These are phyloP conservation scores for Umbilicaria muhlenbergii DNA, from an alignment of 495 filamentous ascomycete species.

Conservation along the genomic window DNA sequence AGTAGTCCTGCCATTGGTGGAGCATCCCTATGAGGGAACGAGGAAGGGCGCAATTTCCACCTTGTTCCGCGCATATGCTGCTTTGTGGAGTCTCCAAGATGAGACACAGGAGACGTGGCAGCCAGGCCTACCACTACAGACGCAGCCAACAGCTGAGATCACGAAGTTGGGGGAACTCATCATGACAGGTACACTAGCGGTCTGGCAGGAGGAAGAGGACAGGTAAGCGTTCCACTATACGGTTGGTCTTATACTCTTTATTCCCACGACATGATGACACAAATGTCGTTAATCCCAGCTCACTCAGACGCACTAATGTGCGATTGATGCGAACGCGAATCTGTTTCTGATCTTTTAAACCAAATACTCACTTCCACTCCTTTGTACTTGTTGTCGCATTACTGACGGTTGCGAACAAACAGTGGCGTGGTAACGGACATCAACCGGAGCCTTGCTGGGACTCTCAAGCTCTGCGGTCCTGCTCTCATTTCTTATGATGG, in stretches of 20 bases:
- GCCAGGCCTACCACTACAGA: conserved; percentile 70
- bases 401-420: conserved; percentile 2
- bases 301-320: conserved; percentile 82
- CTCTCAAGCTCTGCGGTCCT: conserved; percentile 81
- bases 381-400: conserved; percentile 5
- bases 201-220: conserved; percentile 83
- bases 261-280: conserved; percentile 58
- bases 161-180: conserved; percentile 79
- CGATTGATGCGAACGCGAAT: conserved; percentile 84
- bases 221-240: conserved; percentile 46
- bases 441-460: conserved; percentile 86
- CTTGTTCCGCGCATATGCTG: conserved; percentile 83
- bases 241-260: conserved; percentile 4
- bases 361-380: neutral
- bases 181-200: conserved; percentile 62
- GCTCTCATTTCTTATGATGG: conserved; percentile 58
- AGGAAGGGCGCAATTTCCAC: conserved; percentile 82
- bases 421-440: conserved; percentile 87
- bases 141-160: conserved; percentile 58
- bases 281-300: conserved; percentile 94
- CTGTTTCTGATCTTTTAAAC: conserved; percentile 30
- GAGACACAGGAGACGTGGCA: conserved; percentile 76
- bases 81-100: conserved; percentile 74
- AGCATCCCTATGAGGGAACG: conserved; percentile 86
- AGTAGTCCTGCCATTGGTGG: conserved; percentile 57